Base-by-base conservation (phyloP, 2,329 filamentous ascomycete species). In the Pestalotiopsis fici region DNA sequence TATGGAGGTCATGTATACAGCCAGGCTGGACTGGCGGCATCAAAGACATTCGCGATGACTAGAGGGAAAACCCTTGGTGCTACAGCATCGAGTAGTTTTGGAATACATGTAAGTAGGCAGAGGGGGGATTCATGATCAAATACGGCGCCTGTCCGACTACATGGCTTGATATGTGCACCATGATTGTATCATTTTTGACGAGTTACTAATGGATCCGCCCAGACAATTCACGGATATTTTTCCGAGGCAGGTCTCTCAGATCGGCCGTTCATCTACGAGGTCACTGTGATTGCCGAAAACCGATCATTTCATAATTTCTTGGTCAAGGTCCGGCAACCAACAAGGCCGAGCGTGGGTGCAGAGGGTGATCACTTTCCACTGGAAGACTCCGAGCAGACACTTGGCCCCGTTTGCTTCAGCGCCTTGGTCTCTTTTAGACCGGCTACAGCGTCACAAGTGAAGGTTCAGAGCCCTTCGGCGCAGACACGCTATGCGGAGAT, bases 171-270 rank as follows among this genome's bases (percentile, higher is more conserved):
- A 35, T 28, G 7, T 55, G 39, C 66, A 63, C 43, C 62, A 28
- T 18, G 12, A 27, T 31, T 23, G 59, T 27, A 15, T 12, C 21
- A 47, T n/a, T 23, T 13, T 55, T 47, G 27, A 11, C 4, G 6
- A 35, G 18, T 13, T 61, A 61, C 28, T 67, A 31, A 69, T 70
- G 55, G 70, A 59, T 63, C 66, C 43, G 35, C 4, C 43, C 47
- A 88, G 86, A 84, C 85, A 9, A 85, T 89, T 25, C 84, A 88
- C 71, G 87, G 86, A 9, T 86, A 83, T 71, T 89, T 88, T 72
- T 85, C 85, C 2, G 80, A 83, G 25, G 77, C 79, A 0, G 87
- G 84, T 4, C 74, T 78, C 4, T 67, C 73, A 1, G 83, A 87
- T 68, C 81, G 86, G 2, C 86, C 87, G 2, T 88, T 86, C 71